phyloP scores from a whole-genome alignment of 129 eudicot genomes.

The Pulicaria dysenterica region DNA sequence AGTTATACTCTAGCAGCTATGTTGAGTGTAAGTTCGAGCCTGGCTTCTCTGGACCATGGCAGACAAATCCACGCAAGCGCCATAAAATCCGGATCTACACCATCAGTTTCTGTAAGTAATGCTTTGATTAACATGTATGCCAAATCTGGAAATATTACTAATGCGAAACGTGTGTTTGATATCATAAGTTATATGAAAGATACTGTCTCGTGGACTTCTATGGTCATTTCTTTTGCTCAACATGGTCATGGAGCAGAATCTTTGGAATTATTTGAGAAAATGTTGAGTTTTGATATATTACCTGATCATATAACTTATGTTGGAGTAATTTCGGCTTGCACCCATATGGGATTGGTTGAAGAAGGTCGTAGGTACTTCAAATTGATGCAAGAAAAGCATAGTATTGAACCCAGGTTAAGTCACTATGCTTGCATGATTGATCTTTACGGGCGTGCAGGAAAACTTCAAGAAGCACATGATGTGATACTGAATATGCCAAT shows the following conservation, averaged over 20 bases:
- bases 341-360: slow-evolving; percentile 77
- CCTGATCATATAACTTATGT: slow-evolving; percentile 91
- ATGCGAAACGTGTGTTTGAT: slow-evolving; percentile 52
- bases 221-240: slow-evolving; percentile 80
- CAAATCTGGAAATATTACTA: slow-evolving; percentile 61
- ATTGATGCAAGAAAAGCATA: slow-evolving; percentile 62
- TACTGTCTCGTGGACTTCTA: slow-evolving; percentile 75
- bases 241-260: slow-evolving; percentile 78
- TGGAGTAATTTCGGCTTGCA: slow-evolving; percentile 86
- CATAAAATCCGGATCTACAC: slow-evolving; percentile 42
- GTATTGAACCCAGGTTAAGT: slow-evolving; percentile 72
- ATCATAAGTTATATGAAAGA: slow-evolving; percentile 49
- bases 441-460: slow-evolving; percentile 75
- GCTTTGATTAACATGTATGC: slow-evolving; percentile 82
- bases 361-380: slow-evolving; percentile 58
- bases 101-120: slow-evolving; percentile 65
- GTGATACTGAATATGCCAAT: slow-evolving; percentile 68
- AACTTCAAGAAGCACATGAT: slow-evolving; percentile 62
- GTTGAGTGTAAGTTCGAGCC: slow-evolving; percentile 68
- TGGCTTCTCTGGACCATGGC: slow-evolving; percentile 76
- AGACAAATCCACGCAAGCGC: slow-evolving; percentile 69
- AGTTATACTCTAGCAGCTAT: slow-evolving; percentile 74
- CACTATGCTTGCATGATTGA: slow-evolving; percentile 85
- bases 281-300: slow-evolving; percentile 51
- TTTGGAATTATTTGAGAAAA: slow-evolving; percentile 58